phyloP scores from a whole-genome alignment of 495 filamentous ascomycete species.

The Pseudevernia furfuracea region DNA sequence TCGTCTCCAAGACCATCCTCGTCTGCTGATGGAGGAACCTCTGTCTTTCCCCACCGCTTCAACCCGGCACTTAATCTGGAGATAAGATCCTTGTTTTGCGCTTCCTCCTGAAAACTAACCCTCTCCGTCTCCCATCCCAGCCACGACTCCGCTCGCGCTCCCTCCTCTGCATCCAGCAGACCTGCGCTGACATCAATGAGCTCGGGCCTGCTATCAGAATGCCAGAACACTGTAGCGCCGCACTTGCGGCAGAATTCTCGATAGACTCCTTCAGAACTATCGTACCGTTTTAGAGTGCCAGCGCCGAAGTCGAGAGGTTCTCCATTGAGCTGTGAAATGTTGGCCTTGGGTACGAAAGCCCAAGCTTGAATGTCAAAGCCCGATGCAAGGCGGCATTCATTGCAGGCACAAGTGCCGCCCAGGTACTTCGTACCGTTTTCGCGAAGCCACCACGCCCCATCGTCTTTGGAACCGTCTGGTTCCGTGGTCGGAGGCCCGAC shows the following conservation, averaged over 20 bases:
- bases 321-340: conserved; percentile 25
- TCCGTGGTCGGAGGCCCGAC: conserved; percentile 28
- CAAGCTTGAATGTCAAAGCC: conserved; percentile 43
- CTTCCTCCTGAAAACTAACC: conserved; percentile 30
- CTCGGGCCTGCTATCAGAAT: conserved; percentile 33
- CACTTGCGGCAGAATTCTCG: conserved; percentile 48
- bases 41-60: conserved; percentile 26
- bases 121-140: conserved; percentile 32
- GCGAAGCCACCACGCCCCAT: conserved; percentile 37
- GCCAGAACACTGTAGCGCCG: conserved; percentile 46
- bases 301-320: conserved; percentile 31
- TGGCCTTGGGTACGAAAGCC: conserved; percentile 32
- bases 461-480: not conserved
- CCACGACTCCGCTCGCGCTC: conserved; percentile 43
- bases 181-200: conserved; percentile 47
- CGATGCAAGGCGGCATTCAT: conserved; percentile 42
- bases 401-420: conserved; percentile 41
- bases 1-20: not conserved
- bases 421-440: conserved; percentile 36
- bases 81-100: conserved; percentile 32
- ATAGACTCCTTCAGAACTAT: conserved; percentile 38
- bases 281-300: conserved; percentile 42
- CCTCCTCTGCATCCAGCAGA: conserved; percentile 40
- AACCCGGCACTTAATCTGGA: conserved; percentile 30
- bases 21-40: not conserved